Base-by-base conservation (phyloP, 768 basidiomycete species). In the Leccinellum luteum region DNA sequence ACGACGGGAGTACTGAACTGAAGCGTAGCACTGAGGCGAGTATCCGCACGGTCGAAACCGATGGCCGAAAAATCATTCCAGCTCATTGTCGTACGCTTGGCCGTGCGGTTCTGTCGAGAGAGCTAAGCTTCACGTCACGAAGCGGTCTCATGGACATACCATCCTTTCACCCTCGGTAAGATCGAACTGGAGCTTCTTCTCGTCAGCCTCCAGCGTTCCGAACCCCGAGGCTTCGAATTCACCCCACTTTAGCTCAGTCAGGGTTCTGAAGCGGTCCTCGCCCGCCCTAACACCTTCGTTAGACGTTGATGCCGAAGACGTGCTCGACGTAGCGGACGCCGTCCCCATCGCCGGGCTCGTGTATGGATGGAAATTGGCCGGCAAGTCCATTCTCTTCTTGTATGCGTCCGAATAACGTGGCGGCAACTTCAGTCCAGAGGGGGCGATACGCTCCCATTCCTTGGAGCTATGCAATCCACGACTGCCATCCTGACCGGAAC, bases 231-330 rank as follows among this genome's bases (percentile, higher is more conserved):
- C 75, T 77, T 95, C 92, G 66, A 97, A 98, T 68, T 90, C 86
- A 7, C 92, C 92, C 94, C 94, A 97, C 66, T 87, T 89, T 60
- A 94, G 75, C 57, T 96, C 92, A 0, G 92, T 90, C 62, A 95
- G 68, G 58, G 84, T 92, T 54, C 85, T 80, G 74, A 91, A 96
- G 12, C 86, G 79, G 55, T 88, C 89, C 59, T 87, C 87, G 13
- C 80, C 79, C 41, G 78, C 74, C 43, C 79, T 76, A 10, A 56
- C 66, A 8, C 75, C 76, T 54, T 73, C 73, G 34, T 66, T 65
- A 6, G 74, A 61, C 1, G 66, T 64, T n/a, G 74, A 73, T 25
- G 76, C 72, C 3, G 75, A 74, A 6, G 68, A 68, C 9, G 79
- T 74, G 44, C 79, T 77, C 0, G 80, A 81, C 1, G 80, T 75